Conservation (phyloP, 495 filamentous ascomycete species). For the Platismatia glauca region DNA sequence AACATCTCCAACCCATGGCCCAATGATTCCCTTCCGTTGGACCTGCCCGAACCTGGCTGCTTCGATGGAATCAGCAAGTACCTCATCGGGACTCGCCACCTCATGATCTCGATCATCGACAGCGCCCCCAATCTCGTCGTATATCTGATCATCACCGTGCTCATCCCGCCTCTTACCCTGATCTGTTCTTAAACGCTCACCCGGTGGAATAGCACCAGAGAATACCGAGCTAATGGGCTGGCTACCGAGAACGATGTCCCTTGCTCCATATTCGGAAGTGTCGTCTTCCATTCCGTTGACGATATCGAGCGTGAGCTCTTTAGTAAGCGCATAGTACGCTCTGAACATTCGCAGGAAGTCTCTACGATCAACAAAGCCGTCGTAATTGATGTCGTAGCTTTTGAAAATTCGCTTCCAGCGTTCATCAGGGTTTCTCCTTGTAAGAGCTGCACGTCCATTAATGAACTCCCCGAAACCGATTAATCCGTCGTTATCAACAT, state of each 20-base stretch:
- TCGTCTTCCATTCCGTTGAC: constrained; percentile 75
- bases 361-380: constrained; percentile 77
- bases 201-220: constrained; percentile 54
- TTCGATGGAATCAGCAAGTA: constrained; percentile 41
- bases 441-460: constrained; percentile 70
- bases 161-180: constrained; percentile 54
- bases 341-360: constrained; percentile 90
- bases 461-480: constrained; percentile 95
- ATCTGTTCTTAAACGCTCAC: constrained; percentile 46
- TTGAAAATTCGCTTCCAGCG: constrained; percentile 68
- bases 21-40: constrained; percentile 6
- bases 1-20: constrained; percentile 1
- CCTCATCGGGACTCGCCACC: constrained; percentile 38
- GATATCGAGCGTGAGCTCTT: constrained; percentile 76
- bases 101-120: constrained; percentile 39
- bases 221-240: constrained; percentile 71
- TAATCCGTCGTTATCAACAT: constrained; percentile 74
- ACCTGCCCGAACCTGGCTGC: constrained; percentile 30
- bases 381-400: constrained; percentile 83
- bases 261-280: constrained; percentile 62
- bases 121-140: constrained; percentile 41
- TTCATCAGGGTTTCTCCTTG: constrained; percentile 56
- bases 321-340: constrained; percentile 78
- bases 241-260: constrained; percentile 62
- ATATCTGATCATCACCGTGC: constrained; percentile 54